Conservation (phyloP, 139 green algal genomes). For the Micractinium sp. region DNA sequence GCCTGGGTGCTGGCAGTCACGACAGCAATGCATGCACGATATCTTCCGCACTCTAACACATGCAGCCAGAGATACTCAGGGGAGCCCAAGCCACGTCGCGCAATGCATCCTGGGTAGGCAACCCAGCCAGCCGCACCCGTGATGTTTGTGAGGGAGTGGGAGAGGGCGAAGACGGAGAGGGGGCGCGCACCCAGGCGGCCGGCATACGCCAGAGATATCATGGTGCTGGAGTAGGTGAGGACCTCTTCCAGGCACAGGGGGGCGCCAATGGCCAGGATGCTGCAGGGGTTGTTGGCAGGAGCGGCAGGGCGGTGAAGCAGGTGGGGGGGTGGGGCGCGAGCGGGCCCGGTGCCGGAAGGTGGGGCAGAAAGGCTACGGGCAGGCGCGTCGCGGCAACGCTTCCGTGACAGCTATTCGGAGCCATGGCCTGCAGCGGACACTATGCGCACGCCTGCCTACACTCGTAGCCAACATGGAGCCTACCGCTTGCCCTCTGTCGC, state of each 20-base stretch:
- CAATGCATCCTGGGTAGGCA: no score
- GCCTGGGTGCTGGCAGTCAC: no score
- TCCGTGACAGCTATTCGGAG: not conserved
- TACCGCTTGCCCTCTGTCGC: not conserved
- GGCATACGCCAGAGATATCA: conserved; percentile 5
- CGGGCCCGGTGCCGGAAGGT: not conserved
- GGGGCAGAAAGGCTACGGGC: not conserved
- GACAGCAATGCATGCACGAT: no score
- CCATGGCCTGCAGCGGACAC: not conserved
- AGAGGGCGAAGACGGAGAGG: not conserved
- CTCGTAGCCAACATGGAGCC: no score
- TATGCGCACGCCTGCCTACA: no score
- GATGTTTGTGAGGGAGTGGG: conserved; percentile 33
- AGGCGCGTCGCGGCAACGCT: no score
- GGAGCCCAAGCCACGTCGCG: no score
- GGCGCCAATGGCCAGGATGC: not conserved
- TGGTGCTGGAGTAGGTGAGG: not conserved
- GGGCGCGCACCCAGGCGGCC: conserved; percentile 7
- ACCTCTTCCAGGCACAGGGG: conserved; percentile 21
- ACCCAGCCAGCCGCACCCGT: conserved; percentile 10
- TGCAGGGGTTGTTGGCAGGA: not conserved
- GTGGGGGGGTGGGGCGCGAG: not conserved
- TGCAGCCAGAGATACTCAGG: no score
- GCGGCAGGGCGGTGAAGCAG: not conserved
- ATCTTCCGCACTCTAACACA: no score